Evolutionary conservation across 441 rosid genomes (phyloP), one percentile per base, ranked within the genome.

Genomic region (Aleurites moluccanus): DNA sequence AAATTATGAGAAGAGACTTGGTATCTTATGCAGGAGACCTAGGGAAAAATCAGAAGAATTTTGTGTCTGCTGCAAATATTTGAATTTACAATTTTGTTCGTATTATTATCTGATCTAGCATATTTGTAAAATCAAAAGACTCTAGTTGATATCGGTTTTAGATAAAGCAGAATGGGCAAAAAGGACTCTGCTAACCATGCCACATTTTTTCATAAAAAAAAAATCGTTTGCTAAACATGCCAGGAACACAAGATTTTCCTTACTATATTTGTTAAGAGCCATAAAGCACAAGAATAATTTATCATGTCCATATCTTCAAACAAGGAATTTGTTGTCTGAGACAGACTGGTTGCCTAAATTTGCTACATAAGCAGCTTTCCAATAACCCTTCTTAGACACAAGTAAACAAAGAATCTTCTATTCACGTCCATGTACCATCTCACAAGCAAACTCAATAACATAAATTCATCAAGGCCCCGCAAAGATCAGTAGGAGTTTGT

Each of bases 51-150:
- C 66, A 71, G 15, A 55, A 40, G 45, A 64, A 72, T 15, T 25
- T 64, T 4, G 62, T 38, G 27, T 6, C 27, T 44, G 28, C 64
- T 10, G 64, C n/a, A 66, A 44, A 18, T 52, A 20, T 18, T 55
- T 73, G 4, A 65, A 42, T 40, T 8, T 25, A 9, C 56, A 59
- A 40, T 44, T 3, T 52, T 16, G 23, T 47, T 27, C 27, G 7
- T 18, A 73, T 73, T 16, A 38, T 42, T 38, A 42, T 27, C 49
- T 64, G 40, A 10, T 14, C 42, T 56, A 42, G 3, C 38, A 64
- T 50, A 28, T 65, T 65, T 64, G 13, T 56, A 53, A 35, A 73
- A 52, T 64, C 52, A 10, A 25, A 65, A 21, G 47, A 23, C 53
- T 16, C 40, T 11, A 15, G 16, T 25, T 56, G 35, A 49, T 63